Base-by-base conservation (phyloP, 31 red algal species). In the Pterothamnion heteromorphum region DNA sequence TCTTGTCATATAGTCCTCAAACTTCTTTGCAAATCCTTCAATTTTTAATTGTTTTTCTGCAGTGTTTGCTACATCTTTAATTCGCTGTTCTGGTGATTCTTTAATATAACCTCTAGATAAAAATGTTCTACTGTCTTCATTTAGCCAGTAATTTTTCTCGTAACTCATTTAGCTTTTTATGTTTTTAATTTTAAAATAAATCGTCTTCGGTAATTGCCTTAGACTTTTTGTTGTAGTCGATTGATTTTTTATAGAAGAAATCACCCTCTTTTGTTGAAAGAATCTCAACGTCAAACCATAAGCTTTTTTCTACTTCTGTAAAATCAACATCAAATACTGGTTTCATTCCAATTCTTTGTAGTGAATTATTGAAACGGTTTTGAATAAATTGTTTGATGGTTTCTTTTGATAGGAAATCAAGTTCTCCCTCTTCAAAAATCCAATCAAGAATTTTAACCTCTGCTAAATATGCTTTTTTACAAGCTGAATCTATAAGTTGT, bases 341-440 rank as follows among this genome's bases (percentile, higher is more conserved):
- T 32, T 76, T 32, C 30, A 76, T 30, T 30, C 72, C 72, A 76
- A 76, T 76, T 30, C 26, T 32, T 76, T 76, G 26, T 32, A 76
- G 72, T 76, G 72, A 76, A 26, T 76, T 76, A 76, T 76, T 76
- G 30, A 76, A 76, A 30, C 72, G 23, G 30, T 76, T 76, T 76
- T 76, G 23, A 76, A 76, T 76, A 76, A 76, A 76, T 76, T 76
- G 26, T 30, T 76, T 76, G 30, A 76, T 76, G 72, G 30, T 32
- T 30, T 26, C 72, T 26, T 30, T 76, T 76, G 72, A 32, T 30
- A 76, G 72, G 30, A 76, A 76, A 76, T 76, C 72, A 30, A 76
- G 23, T 76, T 76, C 72, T 76, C 72, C 72, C 72, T 76, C 72
- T 76, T 76, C 72, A 32, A 76, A 76, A 32, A 76, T 76, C 72